Evolutionary conservation across 192 early-diverging fungal species (phyloP).

Genomic region (Rhizoclosmatium sp.): DNA sequence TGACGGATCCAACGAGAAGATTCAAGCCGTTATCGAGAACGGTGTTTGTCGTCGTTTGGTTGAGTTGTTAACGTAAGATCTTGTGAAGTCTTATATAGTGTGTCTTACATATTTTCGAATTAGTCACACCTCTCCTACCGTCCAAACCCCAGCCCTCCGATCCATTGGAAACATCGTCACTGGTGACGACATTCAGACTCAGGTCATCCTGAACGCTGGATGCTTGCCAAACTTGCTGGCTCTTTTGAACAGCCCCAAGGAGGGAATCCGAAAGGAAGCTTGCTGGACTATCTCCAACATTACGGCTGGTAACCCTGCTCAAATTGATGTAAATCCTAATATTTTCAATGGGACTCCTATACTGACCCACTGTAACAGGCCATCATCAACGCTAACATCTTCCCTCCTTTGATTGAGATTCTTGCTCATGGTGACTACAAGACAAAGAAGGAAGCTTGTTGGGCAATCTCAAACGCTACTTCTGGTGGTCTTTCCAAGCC

Average conservation of each 20-base stretch:
- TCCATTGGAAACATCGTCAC: conserved; percentile 99
- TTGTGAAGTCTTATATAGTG: no score
- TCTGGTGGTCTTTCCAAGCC: conserved; percentile 88
- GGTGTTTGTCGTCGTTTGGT: conserved; percentile 94
- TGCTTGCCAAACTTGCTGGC: conserved; percentile 80
- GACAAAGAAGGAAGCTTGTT: conserved; percentile 99
- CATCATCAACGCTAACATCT: conserved; percentile 93
- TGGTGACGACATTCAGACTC: conserved; percentile 97
- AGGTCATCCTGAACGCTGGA: conserved; percentile 92
- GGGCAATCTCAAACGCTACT: conserved; percentile 98
- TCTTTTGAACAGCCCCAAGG: conserved; percentile 88
- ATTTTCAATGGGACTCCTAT: not conserved
- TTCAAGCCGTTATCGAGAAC: conserved; percentile 96
- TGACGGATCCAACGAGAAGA: conserved; percentile 96
- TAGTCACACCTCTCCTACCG: conserved; percentile 78
- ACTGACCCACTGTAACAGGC: conserved; percentile 57
- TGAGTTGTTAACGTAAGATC: conserved; percentile 79
- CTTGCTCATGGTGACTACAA: conserved; percentile 93
- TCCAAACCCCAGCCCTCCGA: conserved; percentile 96
- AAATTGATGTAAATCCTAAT: conserved; percentile 71
- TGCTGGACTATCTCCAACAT: conserved; percentile 99
- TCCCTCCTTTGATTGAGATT: conserved; percentile 89
- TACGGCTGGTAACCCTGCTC: conserved; percentile 91
- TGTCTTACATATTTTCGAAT: not conserved
- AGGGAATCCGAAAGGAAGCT: conserved; percentile 97